phyloP scores from a whole-genome alignment of 2,329 filamentous ascomycete genomes.

The Ophiobolus disseminans region DNA sequence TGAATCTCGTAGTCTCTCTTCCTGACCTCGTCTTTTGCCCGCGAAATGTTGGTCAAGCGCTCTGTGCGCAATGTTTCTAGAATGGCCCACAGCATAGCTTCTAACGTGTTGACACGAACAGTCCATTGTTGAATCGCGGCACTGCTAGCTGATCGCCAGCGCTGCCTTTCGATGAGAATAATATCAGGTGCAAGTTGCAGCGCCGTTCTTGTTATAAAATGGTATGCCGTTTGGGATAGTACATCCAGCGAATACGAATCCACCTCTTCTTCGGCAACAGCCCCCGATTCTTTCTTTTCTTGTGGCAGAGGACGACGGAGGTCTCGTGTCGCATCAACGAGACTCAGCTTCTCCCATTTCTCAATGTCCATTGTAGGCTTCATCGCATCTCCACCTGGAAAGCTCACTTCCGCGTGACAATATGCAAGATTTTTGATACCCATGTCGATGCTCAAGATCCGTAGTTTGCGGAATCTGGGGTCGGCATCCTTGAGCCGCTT shows the following conservation, averaged over 20 bases:
- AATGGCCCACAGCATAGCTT: constrained; percentile 79
- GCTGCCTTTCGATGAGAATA: constrained; percentile 73
- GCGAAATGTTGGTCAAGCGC: neutral
- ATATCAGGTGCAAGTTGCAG: constrained; percentile 66
- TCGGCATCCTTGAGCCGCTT: constrained; percentile 29
- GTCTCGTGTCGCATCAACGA: constrained; percentile 15
- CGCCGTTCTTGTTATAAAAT: constrained; percentile 58
- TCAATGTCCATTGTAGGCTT: constrained; percentile 32
- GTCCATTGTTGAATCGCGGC: constrained; percentile 81
- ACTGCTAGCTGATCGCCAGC: constrained; percentile 69
- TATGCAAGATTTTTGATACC: constrained; percentile 83
- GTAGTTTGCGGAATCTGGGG: constrained; percentile 11
- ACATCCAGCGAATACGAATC: constrained; percentile 60
- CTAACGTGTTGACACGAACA: constrained; percentile 79
- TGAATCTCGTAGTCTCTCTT: constrained; percentile 23
- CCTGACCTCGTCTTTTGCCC: neutral
- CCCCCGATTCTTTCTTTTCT: constrained; percentile 7
- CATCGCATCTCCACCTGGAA: constrained; percentile 2
- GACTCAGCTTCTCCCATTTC: constrained; percentile 43
- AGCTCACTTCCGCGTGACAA: constrained; percentile 62
- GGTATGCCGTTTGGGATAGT: constrained; percentile 64
- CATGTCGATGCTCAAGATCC: constrained; percentile 82
- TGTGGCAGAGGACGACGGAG: neutral
- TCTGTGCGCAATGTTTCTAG: constrained; percentile 29
- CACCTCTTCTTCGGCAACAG: constrained; percentile 12